phyloP scores from a whole-genome alignment of 1,284 basidiomycete species.

The Ceratobasidium papillatum region DNA sequence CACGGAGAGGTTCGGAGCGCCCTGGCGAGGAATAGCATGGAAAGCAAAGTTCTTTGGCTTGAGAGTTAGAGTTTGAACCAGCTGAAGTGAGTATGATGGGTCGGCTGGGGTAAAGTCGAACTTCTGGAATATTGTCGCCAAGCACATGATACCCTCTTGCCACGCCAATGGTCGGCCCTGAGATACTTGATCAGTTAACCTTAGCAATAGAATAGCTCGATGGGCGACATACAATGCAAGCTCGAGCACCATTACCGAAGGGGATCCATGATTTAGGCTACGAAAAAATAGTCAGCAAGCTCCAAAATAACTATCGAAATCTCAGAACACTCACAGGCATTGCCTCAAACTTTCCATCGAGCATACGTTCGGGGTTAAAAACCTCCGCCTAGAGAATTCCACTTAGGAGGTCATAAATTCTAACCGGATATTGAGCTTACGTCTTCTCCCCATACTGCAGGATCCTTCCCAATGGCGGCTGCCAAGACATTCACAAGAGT shows the following conservation, averaged over 20 bases:
- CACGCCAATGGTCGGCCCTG: slow-evolving; percentile 49
- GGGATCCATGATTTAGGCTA: slow-evolving; percentile 43
- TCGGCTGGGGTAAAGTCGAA: slow-evolving; percentile 50
- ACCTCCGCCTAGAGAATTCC: slow-evolving; percentile 9
- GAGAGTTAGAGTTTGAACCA: slow-evolving; percentile 50
- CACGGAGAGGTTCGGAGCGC: slow-evolving; percentile 8
- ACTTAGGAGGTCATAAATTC: neutral
- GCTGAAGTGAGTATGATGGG: slow-evolving; percentile 47
- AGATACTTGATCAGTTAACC: neutral
- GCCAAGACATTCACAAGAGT: slow-evolving; percentile 45
- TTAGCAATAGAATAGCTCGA: neutral
- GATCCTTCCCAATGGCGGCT: slow-evolving; percentile 49
- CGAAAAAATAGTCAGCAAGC: neutral
- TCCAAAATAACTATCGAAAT: neutral
- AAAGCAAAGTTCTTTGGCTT: slow-evolving; percentile 50
- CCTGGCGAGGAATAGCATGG: slow-evolving; percentile 47
- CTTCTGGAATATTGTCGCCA: slow-evolving; percentile 49
- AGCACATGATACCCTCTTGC: slow-evolving; percentile 49
- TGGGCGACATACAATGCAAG: slow-evolving; percentile 47
- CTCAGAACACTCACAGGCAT: slow-evolving; percentile 41
- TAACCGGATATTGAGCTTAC: slow-evolving; percentile 30
- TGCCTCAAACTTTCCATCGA: slow-evolving; percentile 52
- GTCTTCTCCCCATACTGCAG: slow-evolving; percentile 50
- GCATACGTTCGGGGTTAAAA: slow-evolving; percentile 59
- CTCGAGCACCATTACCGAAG: slow-evolving; percentile 48